Evolutionary conservation across 148 eudicot species (phyloP).

Genomic region (Silene uniflora): DNA sequence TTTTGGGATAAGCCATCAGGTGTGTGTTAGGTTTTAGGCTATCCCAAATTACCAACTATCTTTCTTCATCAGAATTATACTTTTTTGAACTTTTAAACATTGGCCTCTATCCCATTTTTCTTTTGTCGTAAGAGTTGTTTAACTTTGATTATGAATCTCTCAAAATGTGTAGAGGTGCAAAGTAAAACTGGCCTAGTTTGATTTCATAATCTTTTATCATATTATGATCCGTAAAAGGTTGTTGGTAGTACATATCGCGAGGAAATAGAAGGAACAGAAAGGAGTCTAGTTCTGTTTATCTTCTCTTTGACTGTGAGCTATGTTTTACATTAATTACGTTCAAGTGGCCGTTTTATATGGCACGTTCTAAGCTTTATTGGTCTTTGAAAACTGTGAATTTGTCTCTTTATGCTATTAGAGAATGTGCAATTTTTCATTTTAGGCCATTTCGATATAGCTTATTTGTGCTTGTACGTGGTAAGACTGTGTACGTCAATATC

Average conservation of each 20-base stretch:
- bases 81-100: background rate
- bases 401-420: background rate
- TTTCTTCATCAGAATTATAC: background rate
- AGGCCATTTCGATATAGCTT: background rate
- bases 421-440: constrained; percentile 9
- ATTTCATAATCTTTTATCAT: background rate
- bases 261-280: background rate
- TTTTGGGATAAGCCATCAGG: background rate
- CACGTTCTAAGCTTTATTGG: background rate
- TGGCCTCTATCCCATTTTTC: background rate
- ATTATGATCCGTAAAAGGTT: background rate
- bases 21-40: background rate
- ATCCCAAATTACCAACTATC: no score
- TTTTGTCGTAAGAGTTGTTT: background rate
- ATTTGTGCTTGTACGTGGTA: background rate
- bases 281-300: background rate
- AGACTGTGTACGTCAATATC: background rate
- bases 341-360: background rate
- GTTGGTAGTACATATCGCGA: background rate
- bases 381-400: background rate
- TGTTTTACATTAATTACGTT: background rate
- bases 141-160: background rate
- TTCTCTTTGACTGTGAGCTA: background rate
- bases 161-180: background rate
- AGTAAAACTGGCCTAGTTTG: background rate